phyloP scores from a whole-genome alignment of 1,139 yeast species.

The Zygosaccharomyces pseudobailii region DNA sequence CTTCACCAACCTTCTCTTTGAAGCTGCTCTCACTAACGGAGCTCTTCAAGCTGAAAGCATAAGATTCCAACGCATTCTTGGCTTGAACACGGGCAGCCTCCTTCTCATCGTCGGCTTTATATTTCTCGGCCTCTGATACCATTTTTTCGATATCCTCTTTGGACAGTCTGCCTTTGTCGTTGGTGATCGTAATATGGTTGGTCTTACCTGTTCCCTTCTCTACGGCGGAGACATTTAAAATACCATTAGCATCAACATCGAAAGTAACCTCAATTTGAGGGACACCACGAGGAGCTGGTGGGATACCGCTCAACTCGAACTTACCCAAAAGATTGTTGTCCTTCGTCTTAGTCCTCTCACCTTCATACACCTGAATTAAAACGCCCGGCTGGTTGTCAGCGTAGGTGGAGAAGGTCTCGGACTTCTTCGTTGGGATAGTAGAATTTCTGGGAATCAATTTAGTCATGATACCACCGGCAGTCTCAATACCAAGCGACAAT shows the following conservation, averaged over 20 bases:
- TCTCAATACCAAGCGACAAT: conserved; percentile 92
- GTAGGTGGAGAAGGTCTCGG: conserved; percentile 94
- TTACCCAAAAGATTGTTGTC: conserved; percentile 95
- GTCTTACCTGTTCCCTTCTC: conserved; percentile 93
- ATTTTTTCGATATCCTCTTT: conserved; percentile 90
- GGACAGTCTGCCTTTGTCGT: conserved; percentile 91
- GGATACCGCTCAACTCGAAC: conserved; percentile 91
- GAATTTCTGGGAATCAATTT: conserved; percentile 95
- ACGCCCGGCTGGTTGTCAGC: conserved; percentile 98
- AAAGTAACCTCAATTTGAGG: conserved; percentile 97
- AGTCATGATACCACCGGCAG: conserved; percentile 98
- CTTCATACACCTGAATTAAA: conserved; percentile 91
- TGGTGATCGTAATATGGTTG: conserved; percentile 72
- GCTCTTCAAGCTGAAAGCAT: conserved; percentile 75
- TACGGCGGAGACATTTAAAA: conserved; percentile 86
- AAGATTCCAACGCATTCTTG: conserved; percentile 80
- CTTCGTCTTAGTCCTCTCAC: conserved; percentile 94
- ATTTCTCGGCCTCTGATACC: conserved; percentile 87
- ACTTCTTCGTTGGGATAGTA: conserved; percentile 93
- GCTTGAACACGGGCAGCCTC: conserved; percentile 75
- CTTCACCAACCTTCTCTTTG: conserved; percentile 76
- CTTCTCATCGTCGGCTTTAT: conserved; percentile 73
- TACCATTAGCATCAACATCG: conserved; percentile 95
- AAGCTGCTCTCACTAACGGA: conserved; percentile 59
- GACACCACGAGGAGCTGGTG: conserved; percentile 98